phyloP scores from a whole-genome alignment of 2,329 filamentous ascomycete species.

The Colletotrichum liriopes region DNA sequence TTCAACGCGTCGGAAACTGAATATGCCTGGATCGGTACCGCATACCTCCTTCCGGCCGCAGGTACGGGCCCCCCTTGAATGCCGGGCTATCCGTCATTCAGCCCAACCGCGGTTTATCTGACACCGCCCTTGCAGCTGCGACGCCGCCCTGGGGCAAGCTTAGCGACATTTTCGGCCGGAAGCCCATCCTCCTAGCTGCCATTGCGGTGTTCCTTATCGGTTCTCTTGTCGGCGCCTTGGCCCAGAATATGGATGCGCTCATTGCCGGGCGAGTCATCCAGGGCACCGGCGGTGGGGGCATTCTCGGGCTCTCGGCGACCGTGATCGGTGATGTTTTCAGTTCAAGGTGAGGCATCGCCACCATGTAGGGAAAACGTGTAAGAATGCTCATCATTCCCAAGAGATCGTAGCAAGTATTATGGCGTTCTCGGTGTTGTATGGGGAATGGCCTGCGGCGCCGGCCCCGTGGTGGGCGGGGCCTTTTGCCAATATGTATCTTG shows the following conservation, averaged over 20 bases:
- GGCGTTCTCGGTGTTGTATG: neutral
- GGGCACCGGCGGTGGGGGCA: neutral
- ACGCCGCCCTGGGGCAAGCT: constrained; percentile 77
- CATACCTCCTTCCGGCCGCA: constrained; percentile 80
- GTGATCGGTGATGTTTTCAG: neutral
- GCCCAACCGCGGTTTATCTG: neutral
- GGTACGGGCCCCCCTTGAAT: constrained; percentile 59
- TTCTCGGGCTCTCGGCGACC: neutral
- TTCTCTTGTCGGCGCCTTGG: constrained; percentile 64
- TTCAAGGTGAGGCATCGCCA: neutral
- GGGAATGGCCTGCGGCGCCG: neutral
- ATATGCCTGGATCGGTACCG: constrained; percentile 78
- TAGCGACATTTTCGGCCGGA: constrained; percentile 72
- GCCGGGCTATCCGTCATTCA: neutral
- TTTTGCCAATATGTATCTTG: neutral
- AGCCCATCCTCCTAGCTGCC: constrained; percentile 65
- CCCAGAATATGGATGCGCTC: neutral
- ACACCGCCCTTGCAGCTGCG: constrained; percentile 1
- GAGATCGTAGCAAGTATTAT: neutral
- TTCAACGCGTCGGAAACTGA: neutral
- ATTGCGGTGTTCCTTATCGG: constrained; percentile 68
- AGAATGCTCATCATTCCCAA: neutral
- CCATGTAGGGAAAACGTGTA: neutral
- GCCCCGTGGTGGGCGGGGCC: neutral
- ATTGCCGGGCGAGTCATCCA: neutral